Base-by-base conservation (phyloP, 1,139 yeast genomes). In the Sugiyamaella japonica region DNA sequence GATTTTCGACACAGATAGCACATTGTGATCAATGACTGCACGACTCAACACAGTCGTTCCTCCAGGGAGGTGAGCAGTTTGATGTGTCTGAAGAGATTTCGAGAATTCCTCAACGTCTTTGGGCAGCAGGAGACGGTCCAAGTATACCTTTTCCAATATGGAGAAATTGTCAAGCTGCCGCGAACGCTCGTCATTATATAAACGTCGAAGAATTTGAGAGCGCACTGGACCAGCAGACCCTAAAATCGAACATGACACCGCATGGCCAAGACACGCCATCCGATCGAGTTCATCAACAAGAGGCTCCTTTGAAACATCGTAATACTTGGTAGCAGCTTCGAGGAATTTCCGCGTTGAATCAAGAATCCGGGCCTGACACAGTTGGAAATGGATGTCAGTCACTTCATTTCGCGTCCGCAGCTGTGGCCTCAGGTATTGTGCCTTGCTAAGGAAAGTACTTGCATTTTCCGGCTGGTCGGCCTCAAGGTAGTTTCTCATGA, bases 161-260 rank as follows among this genome's bases (percentile, higher is more conserved):
- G 55, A 57, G 46, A 59, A 69, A 15, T 58, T 58, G 7, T 60
- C 57, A 31, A 65, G 49, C 20, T 59, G 58, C 12, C 56, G 60
- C 4, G 68, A 56, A 20, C 73, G 58, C 23, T 69, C 73, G 55
- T 70, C 74, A 37, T 63, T 68, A 57, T 66, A 65, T 9, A 71
- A 56, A 20, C 64, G 56, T 7, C 66, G 61, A 28, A 71, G 61
- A 20, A 69, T 59, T n/a, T 68, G 66, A 7, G 67, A 59, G n/a
- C 74, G 58, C 17, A 63, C 55, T 0, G 73, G 74, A 0, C 74
- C 74, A 0, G 74, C 73, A 1, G 74, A 73, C 8, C 72, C 66
- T 50, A 71, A 60, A 6, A 71, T 60, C 1, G 66, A 66, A 48
- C 73, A 69, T 1, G 65, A 60, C 6, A 69, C 63, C 1, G 74